Evolutionary conservation across 768 basidiomycete species (phyloP).

Genomic region (Termitomyces bulborhizus): DNA sequence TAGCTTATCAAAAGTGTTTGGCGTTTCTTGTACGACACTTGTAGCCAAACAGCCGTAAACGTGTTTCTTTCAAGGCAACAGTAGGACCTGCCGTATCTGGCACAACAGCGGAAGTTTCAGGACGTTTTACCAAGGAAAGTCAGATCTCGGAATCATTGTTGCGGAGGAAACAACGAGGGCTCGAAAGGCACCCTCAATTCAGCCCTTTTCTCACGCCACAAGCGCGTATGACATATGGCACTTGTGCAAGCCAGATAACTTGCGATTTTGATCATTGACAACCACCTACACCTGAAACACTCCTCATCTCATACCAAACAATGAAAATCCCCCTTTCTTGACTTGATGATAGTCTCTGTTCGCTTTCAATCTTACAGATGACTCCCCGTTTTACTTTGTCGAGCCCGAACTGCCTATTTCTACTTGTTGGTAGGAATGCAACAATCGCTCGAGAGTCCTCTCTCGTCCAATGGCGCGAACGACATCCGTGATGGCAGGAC

Average conservation of each 20-base stretch:
- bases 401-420: background rate
- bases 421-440: background rate
- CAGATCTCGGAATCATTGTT: background rate
- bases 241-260: background rate
- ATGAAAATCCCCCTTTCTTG: background rate
- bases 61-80: too few species aligned
- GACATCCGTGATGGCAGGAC: constrained; percentile 40
- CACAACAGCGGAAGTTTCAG: background rate
- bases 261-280: background rate
- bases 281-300: background rate
- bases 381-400: background rate
- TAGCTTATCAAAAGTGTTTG: background rate
- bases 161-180: background rate
- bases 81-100: background rate
- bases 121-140: background rate
- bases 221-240: background rate
- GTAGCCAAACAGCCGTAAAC: too few species aligned
- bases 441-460: constrained; percentile 32
- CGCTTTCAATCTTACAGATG: too few species aligned
- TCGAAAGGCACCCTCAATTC: background rate
- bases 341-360: background rate
- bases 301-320: background rate
- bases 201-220: background rate
- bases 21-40: background rate
- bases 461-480: constrained; percentile 37